Conservation (phyloP, 257 asterid species). For the Capsicum rhomboideum region DNA sequence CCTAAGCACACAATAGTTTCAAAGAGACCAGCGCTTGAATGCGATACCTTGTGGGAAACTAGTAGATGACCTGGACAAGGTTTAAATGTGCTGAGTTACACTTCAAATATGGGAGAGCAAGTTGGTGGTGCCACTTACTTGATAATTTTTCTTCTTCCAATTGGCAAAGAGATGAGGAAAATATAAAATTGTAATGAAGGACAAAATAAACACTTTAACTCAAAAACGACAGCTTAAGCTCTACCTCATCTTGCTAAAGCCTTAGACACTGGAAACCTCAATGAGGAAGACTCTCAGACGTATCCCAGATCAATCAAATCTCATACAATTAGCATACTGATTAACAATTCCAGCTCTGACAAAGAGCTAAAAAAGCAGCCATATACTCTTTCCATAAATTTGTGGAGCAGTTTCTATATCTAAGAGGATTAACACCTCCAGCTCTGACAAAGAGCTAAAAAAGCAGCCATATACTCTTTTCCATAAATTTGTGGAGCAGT, state of each 20-base stretch:
- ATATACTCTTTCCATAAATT: neutral
- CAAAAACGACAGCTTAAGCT: neutral
- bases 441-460: neutral
- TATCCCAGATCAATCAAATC: neutral
- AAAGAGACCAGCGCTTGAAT: neutral
- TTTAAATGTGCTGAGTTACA: neutral
- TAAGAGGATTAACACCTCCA: neutral
- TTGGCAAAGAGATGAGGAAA: neutral
- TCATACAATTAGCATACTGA: neutral
- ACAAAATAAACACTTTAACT: neutral
- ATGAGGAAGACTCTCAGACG: neutral
- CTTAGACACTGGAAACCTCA: neutral
- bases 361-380: neutral
- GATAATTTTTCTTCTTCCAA: neutral
- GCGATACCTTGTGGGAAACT: neutral
- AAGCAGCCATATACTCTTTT: neutral
- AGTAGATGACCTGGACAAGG: neutral
- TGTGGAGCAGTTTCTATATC: neutral
- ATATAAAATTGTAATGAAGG: neutral
- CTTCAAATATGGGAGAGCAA: neutral
- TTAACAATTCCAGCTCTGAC: neutral
- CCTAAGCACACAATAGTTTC: neutral
- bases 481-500: neutral
- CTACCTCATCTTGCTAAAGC: neutral
- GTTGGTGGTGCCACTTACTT: neutral